Evolutionary conservation across 768 basidiomycete species (phyloP), one percentile per base, ranked within the genome.

Genomic region (Lyophyllum decastes): DNA sequence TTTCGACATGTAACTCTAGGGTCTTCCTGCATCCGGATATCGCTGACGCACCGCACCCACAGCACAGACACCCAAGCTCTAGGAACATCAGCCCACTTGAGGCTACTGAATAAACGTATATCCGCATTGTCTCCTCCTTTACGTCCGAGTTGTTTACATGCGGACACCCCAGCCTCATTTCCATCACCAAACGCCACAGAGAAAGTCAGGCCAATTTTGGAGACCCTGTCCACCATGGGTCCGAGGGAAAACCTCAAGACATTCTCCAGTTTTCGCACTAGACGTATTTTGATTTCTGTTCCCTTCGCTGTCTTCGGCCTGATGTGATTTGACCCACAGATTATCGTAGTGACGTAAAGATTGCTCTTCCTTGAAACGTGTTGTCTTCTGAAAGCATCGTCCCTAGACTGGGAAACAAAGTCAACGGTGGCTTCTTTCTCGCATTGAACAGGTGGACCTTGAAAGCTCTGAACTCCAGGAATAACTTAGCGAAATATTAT

Each of bases 21-120:
- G 59, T 49, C 38, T 26, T 56, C 52, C 60, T 35, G 11, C 49
- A 52, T 25, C 38, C 41, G 33, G 53, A 35, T 34, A 56, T 53
- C 44, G 24, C 30, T 63, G 51, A 60, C 47, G 49, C 44, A 57
- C 61, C 62, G 40, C 53, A 52, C 59, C 60, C 58, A 35, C 62
- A 93, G 92, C 47, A 93, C 92, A 54, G 90, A 94, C 56, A 82
- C 89, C n/a, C 85, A 78, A 65, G 76, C 84, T 47, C 76, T 89
- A 38, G 87, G 80, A 30, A 69, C 68, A 24, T 72, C 70, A 19
- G 70, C 79, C 58, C 70, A 66, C 55, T 59, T 77, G 60, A 73
- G 73, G 57, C 57, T 64, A 38, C 67, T 74, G 59, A 65, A 55
- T 50, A 72, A 78, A 62, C 55, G 83, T 84, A 68, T 54, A 76